Base-by-base conservation (phyloP, 371 early-diverging fungal species). In the Mucor ambiguus region DNA sequence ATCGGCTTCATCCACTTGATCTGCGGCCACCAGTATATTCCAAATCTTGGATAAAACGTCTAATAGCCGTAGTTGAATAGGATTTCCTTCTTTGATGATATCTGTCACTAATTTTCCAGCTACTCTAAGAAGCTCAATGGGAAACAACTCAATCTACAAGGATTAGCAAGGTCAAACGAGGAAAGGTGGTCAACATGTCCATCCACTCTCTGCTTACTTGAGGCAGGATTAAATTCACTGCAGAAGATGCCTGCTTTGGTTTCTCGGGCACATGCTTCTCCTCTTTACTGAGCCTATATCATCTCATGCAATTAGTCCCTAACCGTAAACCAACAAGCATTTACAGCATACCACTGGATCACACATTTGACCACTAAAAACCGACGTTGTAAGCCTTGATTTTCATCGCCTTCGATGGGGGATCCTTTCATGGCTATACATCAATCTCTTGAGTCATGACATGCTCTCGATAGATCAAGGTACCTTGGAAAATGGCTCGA, bases 1-100 rank as follows among this genome's bases (percentile, higher is more conserved):
- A 24, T 64, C 70, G 24, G 65, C 61, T 37, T 71, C 63, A 16
- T 69, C 70, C 0, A 66, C 60, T 7, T 65, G 48, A 11, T 82
- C 74, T 3, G 75, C 60, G 10, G 78, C 67, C 3, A 76, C 70
- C n/a, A 85, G 44, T 1, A 73, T 41, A 55, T 81, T 80, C 71
- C 82, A 73, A 6, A 79, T 18, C 60, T 85, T 82, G 1, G 84
- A 73, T 9, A 84, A 64, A 0, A 87, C 66, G 14, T 85, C 79
- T 55, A 85, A 80, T 24, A 80, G 32, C 10, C 77, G 74, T 9
- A 79, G 66, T 37, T 81, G 82, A 18, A 85, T 61, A 1, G 73
- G 61, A 0, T 73, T 71, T n/a, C 76, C 76, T 32, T 78, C 10
- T 0, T 72, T 28, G 3, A 82, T 61, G 10, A 59, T 41, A 9